Evolutionary conservation across 352 stramenopile species (phyloP).

Genomic region (Lagenidium giganteum): DNA sequence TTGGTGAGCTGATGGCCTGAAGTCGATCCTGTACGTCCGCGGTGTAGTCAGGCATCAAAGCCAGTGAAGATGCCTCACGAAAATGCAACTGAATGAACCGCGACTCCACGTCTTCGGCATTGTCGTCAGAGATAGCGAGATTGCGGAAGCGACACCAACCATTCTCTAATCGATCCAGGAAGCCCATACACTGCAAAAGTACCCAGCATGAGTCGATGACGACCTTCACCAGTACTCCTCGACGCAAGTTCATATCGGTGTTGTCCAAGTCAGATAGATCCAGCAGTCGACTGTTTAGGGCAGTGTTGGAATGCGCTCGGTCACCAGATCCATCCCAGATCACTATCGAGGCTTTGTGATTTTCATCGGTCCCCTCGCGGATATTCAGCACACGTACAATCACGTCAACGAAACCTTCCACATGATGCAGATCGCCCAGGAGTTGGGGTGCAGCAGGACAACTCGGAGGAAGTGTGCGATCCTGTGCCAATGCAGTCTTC

Average conservation of each 20-base stretch:
- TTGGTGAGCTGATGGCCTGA: neutral
- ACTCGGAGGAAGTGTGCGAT: conserved; percentile 43
- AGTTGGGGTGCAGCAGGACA: conserved; percentile 34
- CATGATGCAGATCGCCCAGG: conserved; percentile 34
- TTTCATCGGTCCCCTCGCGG: conserved; percentile 17
- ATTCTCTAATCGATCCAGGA: conserved; percentile 24
- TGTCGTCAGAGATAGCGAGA: conserved; percentile 28
- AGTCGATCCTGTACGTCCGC: conserved; percentile 39
- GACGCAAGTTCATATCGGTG: conserved; percentile 3
- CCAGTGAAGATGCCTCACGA: conserved; percentile 58
- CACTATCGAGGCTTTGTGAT: conserved; percentile 31
- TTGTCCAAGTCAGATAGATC: conserved; percentile 23
- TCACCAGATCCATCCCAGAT: conserved; percentile 68
- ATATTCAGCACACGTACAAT: conserved; percentile 52
- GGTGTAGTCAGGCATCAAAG: conserved; percentile 43
- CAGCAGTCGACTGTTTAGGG: too few relatives aligned
- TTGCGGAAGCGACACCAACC: conserved; percentile 78
- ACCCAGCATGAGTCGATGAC: conserved; percentile 66
- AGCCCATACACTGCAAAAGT: conserved; percentile 50
- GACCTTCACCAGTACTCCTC: conserved; percentile 52
- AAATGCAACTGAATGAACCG: conserved; percentile 38
- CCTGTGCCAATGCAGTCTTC: conserved; percentile 23
- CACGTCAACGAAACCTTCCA: conserved; percentile 52
- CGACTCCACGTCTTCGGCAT: conserved; percentile 18
- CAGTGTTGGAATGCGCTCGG: too few relatives aligned